Conservation (phyloP, 306 rosid species). For the Lathyrus sativus region DNA sequence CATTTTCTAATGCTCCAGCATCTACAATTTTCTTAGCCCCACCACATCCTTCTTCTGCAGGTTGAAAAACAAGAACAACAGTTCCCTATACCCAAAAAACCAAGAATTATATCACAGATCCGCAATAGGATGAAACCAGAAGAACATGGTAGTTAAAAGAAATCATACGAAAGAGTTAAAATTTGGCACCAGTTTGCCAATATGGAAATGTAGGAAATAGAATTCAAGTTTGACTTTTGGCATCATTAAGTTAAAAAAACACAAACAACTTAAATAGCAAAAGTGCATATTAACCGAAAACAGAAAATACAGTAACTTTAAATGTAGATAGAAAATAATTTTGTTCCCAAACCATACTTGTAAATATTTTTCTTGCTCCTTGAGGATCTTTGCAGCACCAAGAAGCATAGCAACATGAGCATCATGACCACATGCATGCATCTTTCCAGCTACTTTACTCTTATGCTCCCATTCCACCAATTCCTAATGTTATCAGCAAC, state of each 20-base stretch:
- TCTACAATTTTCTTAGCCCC: slow-evolving; percentile 81
- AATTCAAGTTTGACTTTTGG: slow-evolving; percentile 12
- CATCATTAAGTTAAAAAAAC: slow-evolving; percentile 1
- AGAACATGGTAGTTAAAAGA: too few relatives aligned
- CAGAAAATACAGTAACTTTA: too few relatives aligned
- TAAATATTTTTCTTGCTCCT: slow-evolving; percentile 51
- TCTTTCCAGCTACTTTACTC: slow-evolving; percentile 86
- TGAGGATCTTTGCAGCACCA: slow-evolving; percentile 84
- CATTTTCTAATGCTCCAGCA: slow-evolving; percentile 59
- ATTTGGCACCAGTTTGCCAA: not conserved
- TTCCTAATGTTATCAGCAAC: slow-evolving; percentile 50
- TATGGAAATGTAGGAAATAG: slow-evolving; percentile 1
- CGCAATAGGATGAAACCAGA: too few relatives aligned
- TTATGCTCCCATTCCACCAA: slow-evolving; percentile 86
- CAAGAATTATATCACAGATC: slow-evolving; percentile 22
- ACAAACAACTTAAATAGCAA: not conserved
- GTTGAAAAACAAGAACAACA: slow-evolving; percentile 86
- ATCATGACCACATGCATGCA: slow-evolving; percentile 98
- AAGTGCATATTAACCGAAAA: too few relatives aligned
- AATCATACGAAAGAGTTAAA: not conserved
- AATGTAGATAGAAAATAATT: too few relatives aligned
- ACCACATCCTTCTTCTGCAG: slow-evolving; percentile 91
- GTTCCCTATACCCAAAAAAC: slow-evolving; percentile 63
- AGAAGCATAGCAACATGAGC: slow-evolving; percentile 93
- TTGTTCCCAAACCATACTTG: slow-evolving; percentile 35